These are phyloP conservation scores for Terfezia claveryi DNA, from an alignment of 495 filamentous ascomycete genomes.

Conservation along the genomic window DNA sequence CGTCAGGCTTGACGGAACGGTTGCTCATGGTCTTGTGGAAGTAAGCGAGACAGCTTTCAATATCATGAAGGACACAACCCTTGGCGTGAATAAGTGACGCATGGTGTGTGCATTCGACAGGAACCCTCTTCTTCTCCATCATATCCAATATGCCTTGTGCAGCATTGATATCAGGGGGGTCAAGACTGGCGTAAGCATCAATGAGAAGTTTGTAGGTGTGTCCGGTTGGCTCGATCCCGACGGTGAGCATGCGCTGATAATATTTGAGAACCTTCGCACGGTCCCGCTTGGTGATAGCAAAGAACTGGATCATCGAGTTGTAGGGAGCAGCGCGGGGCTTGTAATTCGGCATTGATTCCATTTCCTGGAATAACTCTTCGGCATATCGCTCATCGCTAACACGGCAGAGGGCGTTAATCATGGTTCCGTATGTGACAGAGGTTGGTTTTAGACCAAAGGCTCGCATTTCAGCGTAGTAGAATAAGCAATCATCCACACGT, in stretches of 20 bases:
- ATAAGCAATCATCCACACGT: constrained; percentile 90
- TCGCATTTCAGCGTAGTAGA: constrained; percentile 96
- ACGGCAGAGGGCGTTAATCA: constrained; percentile 91
- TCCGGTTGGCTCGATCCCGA: constrained; percentile 70
- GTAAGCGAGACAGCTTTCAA: constrained; percentile 53
- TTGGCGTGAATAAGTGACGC: constrained; percentile 88
- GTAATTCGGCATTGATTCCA: constrained; percentile 98
- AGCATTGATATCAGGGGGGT: constrained; percentile 73
- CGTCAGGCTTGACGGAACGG: constrained; percentile 39
- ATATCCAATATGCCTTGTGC: constrained; percentile 65
- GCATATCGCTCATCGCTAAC: constrained; percentile 95
- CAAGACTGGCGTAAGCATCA: constrained; percentile 83
- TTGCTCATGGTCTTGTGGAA: constrained; percentile 59
- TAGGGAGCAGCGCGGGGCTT: constrained; percentile 91
- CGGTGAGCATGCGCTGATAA: constrained; percentile 78
- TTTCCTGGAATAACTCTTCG: constrained; percentile 94
- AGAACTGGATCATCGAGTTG: constrained; percentile 98
- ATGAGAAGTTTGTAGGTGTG: constrained; percentile 97
- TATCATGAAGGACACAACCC: constrained; percentile 81
- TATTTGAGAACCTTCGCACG: constrained; percentile 84
- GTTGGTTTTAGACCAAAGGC: constrained; percentile 79
- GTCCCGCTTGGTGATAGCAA: constrained; percentile 90
- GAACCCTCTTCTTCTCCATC: constrained; percentile 49
- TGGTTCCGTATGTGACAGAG: constrained; percentile 91
- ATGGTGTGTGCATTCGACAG: constrained; percentile 82